Evolutionary conservation across 352 stramenopile genomes (phyloP), one percentile per base, ranked within the genome.

Genomic region (Blastocystis sp.): DNA sequence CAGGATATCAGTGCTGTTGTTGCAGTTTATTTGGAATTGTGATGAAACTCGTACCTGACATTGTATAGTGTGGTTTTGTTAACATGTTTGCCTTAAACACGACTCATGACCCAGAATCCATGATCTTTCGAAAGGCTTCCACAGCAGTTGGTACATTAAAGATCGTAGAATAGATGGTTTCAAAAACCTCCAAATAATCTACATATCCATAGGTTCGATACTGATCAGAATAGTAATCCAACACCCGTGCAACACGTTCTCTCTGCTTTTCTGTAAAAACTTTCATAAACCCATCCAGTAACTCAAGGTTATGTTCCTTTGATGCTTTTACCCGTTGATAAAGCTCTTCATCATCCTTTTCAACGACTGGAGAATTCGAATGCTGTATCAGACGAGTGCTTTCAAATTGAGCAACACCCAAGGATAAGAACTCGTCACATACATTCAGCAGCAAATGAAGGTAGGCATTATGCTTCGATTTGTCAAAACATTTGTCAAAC

Each of bases 31-130:
- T n/a, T 65, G 71, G 43, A 83, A 39, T 66, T 66, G 71, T 66
- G 71, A 83, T n/a, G 43, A 83, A 83, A 54, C 58, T 83, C 49
- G 71, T 83, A 83, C 71, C 71, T 83, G 71, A 83, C 71, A 83
- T n/a, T 46, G 39, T 83, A 49, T 83, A 83, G 71, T 29, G n/a
- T 42, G 6, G 5, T 35, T 61, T 35, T 46, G 56, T 63, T 35
- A 35, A n/a, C 51, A 59, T 58, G 69, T 58, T 78, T 58, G 69
- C n/a, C n/a, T 58, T 80, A 16, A 61, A 83, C 49, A 77, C 7
- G 29, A 27, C 51, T 27, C n/a, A 51, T 3, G 24, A 43, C 37
- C 61, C 39, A 32, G 54, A 42, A 42, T 83, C 29, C 46, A 83
- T 66, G 11, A 83, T 57, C 5, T 52, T 61, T 42, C 52, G 29